Base-by-base conservation (phyloP, 2,329 filamentous ascomycete species). In the Apiospora saccharicola region DNA sequence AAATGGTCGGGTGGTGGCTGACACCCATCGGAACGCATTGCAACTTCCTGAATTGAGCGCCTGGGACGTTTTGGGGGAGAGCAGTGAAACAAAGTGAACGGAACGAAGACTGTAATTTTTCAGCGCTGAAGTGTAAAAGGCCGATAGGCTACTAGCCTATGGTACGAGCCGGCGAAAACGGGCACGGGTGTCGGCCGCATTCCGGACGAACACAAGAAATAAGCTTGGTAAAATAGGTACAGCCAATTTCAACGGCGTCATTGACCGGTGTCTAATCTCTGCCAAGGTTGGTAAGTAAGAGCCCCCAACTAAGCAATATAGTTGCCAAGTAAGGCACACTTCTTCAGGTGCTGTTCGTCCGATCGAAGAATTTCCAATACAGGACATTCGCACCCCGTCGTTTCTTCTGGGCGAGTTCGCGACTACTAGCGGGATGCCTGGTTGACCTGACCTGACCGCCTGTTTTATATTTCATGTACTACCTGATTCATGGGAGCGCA, bases 161-260 rank as follows among this genome's bases (percentile, higher is more conserved):
- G 34, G 57, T 24, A 64, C 57, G 22, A 41, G 34, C 57, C 30
- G 57, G 57, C 34, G 57, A 64, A 64, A 41, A 64, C 57, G 57
- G 57, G 57, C 34, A 41, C 57, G 57, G 57, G 57, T 64, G 57
- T 64, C 57, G 57, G 57, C 57, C 30, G 57, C 57, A 41, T 64
- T 64, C 57, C 57, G 57, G 57, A 64, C 57, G 57, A 64, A 64
- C 57, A 64, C 30, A 61, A 37, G 22, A 37, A 64, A 64, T n/a
- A 41, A 64, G 34, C 57, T 22, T 41, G 5, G 22, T n/a, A n/a
- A n/a, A n/a, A 30, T 30, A 34, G 53, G 19, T 37, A 61, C 53
- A 37, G 30, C 26, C 57, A 64, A n/a, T 64, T n/a, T 41, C 34
- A 34, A 41, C 57, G 57, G 57, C 12, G 57, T 64, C 57, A 41